A percentile compares a stretch with the other conserved stretches of the same genome.
phyloP scores from a whole-genome alignment of 768 basidiomycete genomes.

The Leccinum aurantiacum region DNA sequence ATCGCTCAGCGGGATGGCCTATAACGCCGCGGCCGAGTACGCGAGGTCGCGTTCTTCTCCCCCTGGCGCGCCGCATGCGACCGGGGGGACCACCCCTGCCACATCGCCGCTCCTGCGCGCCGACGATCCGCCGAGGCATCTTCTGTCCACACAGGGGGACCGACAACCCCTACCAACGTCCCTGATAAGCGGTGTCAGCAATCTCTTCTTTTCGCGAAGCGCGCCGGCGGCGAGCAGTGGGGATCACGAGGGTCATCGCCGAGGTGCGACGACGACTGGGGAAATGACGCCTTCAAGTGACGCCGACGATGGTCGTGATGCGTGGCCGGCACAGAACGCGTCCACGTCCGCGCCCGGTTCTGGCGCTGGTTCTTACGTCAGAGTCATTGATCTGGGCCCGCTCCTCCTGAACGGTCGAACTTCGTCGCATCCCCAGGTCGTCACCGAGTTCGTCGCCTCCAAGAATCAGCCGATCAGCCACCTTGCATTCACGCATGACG shows the following conservation, averaged over 20 bases:
- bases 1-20: constrained; percentile 60
- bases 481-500: constrained; percentile 53
- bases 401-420: constrained; percentile 26
- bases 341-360: background rate
- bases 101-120: constrained; percentile 7
- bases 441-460: constrained; percentile 52
- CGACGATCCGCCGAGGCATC: constrained; percentile 12
- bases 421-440: constrained; percentile 29
- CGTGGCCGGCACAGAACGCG: constrained; percentile 5
- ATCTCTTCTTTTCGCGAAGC: constrained; percentile 59
- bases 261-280: constrained; percentile 12
- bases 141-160: constrained; percentile 24
- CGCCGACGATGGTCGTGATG: constrained; percentile 11
- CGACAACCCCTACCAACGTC: constrained; percentile 15
- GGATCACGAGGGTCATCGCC: constrained; percentile 16
- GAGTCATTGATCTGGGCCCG: constrained; percentile 54
- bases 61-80: background rate
- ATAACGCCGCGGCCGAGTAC: constrained; percentile 45
- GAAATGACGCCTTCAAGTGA: constrained; percentile 15
- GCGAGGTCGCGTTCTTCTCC: constrained; percentile 35
- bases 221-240: constrained; percentile 48
- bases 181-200: constrained; percentile 29
- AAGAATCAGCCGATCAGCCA: constrained; percentile 47
- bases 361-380: constrained; percentile 46
- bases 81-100: constrained; percentile 5